A percentile compares a stretch with the other conserved stretches of the same genome.
phyloP scores from a whole-genome alignment of 306 rosid genomes.

The Nissolia schottii region DNA sequence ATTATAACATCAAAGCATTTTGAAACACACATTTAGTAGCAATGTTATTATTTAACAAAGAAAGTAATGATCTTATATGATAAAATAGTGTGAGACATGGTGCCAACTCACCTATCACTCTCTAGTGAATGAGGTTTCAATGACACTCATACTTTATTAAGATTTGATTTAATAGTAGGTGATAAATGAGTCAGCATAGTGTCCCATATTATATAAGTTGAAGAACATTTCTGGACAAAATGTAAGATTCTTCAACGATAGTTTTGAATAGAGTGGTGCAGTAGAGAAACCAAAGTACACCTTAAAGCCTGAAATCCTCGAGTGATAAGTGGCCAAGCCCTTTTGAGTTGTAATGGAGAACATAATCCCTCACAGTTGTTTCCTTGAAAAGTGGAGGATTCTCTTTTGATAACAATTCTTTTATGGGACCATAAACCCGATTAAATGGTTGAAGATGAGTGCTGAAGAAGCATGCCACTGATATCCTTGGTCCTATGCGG shows the following conservation, averaged over 20 bases:
- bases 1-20: not conserved
- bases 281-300: not conserved
- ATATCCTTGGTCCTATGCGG: constrained; percentile 2
- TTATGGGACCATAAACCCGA: not conserved
- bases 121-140: no score
- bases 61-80: no score
- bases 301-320: not conserved
- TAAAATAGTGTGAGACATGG: no score
- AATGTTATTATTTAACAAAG: no score
- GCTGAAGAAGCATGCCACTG: constrained; percentile 12
- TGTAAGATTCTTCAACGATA: not conserved
- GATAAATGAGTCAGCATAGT: no score
- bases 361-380: not conserved
- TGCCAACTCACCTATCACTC: no score
- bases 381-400: not conserved
- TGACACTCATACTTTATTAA: no score
- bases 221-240: no score
- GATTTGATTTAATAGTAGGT: no score
- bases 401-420: constrained; percentile 1
- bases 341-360: not conserved
- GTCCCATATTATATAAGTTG: no score
- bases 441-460: not conserved
- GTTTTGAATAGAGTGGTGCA: not conserved
- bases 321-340: not conserved
- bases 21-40: not conserved